A percentile compares a stretch with the other conserved stretches of the same genome.
Conservation (phyloP, 1,139 yeast species). For the Trichomonascaceae sp. region DNA sequence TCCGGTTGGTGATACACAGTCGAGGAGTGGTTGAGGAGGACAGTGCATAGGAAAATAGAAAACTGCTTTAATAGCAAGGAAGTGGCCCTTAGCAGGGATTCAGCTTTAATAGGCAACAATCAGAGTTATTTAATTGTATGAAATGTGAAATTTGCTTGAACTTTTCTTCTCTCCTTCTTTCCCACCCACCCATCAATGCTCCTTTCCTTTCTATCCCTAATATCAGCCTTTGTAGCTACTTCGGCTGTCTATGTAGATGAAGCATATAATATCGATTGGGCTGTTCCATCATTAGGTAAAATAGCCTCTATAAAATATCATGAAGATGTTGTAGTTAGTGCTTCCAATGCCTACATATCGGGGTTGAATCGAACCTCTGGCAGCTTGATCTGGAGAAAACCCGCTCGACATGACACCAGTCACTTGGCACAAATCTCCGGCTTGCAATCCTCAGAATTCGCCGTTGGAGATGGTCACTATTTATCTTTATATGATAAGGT, state of each 20-base stretch:
- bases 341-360: constrained; percentile 15
- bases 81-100: no score
- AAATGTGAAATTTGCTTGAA: no score
- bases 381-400: constrained; percentile 21
- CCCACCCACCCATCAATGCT: constrained; percentile 2
- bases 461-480: constrained; percentile 4
- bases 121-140: no score
- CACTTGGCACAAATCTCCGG: constrained; percentile 1
- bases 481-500: neutral
- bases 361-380: constrained; percentile 22
- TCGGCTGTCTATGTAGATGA: constrained; percentile 29
- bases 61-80: no score
- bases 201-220: neutral
- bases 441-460: neutral
- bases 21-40: neutral
- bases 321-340: constrained; percentile 2
- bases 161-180: neutral
- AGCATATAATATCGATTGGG: constrained; percentile 31
- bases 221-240: neutral
- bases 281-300: constrained; percentile 21
- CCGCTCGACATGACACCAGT: neutral
- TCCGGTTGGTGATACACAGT: constrained; percentile 24
- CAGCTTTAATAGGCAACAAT: no score
- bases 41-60: neutral
- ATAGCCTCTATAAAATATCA: constrained; percentile 12